Base-by-base conservation (phyloP, 1,139 yeast species). In the Yamadazyma triangularis region DNA sequence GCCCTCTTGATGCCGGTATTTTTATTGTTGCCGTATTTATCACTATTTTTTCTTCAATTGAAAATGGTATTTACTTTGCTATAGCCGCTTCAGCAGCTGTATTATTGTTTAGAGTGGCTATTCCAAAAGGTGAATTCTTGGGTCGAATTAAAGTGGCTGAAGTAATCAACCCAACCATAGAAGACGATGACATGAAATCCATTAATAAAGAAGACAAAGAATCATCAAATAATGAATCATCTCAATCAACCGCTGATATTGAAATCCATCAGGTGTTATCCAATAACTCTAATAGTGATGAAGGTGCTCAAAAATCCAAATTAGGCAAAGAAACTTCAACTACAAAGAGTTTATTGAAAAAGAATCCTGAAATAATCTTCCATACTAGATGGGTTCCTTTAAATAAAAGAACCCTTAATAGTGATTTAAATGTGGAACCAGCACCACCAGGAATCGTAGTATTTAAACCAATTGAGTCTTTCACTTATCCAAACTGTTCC, bases 381-480 rank as follows among this genome's bases (percentile, higher is more conserved):
- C 82, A 78, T 39, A 74, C 82, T 13, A 73, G 70, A 50, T 88
- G 96, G 96, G 87, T 88, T 24, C 95, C 96, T 19, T 60, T 82
- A 33, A 63, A 73, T 27, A 71, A 75, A 36, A 60, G 62, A 21
- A 67, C 69, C 43, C 52, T 85, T 38, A 85, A 88, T 52, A 60
- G 71, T 3, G 73, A 70, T 16, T 59, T 87, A 18, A 51, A 60
- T 2, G 75, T 89, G 7, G 56, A 56, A 21, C 83, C 88, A 3
- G 95, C 97, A 13, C 96, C 96, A 23, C 88, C 91, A 2, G 96
- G 96, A 15, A 89, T 88, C 11, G 49, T 88, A 37, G 95, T 88
- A 4, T 88, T 82, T 64, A 74, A 93, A 48, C 86, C 94, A 29
- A 64, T 79, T 23, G 96, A 88, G 48, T 66, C 88, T 8, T 84